These are phyloP conservation scores for Gracilariopsis chorda DNA, from an alignment of 23 red algal species.

Conservation along the genomic window DNA sequence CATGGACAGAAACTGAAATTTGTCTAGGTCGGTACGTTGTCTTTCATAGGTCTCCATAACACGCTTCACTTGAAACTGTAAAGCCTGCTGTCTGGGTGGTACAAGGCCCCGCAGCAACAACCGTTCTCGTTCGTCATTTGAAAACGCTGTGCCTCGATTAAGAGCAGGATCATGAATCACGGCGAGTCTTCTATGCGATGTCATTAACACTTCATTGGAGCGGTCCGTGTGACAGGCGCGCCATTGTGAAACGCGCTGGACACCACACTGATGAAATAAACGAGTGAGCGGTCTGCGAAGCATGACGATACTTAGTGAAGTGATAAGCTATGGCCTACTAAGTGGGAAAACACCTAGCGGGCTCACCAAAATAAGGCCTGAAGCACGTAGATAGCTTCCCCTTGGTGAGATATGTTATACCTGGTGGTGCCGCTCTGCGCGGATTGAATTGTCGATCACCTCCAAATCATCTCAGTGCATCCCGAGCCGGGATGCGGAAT, in stretches of 20 bases:
- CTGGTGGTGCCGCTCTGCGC: not conserved
- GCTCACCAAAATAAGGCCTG: not conserved
- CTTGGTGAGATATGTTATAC: not conserved
- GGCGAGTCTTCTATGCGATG: conserved; percentile 36
- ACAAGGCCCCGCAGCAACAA: conserved; percentile 85
- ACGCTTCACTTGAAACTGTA: conserved; percentile 81
- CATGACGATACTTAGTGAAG: not conserved
- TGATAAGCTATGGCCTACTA: not conserved
- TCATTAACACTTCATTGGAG: conserved; percentile 56
- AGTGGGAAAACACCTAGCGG: not conserved
- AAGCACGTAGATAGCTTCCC: not conserved
- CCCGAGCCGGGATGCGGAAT: too few relatives aligned
- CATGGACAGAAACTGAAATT: conserved; percentile 75
- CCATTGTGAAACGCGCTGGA: not conserved
- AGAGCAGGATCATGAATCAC: conserved; percentile 85
- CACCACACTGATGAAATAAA: not conserved
- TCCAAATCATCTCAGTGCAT: too few relatives aligned
- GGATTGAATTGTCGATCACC: too few relatives aligned
- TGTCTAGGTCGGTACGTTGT: conserved; percentile 67
- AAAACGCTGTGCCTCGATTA: conserved; percentile 93
- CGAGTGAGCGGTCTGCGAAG: not conserved
- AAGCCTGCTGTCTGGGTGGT: conserved; percentile 72
- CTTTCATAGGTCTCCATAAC: conserved; percentile 58
- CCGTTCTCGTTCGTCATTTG: conserved; percentile 76
- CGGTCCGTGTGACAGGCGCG: conserved; percentile 2